Evolutionary conservation across 2,329 filamentous ascomycete genomes (phyloP), one percentile per base, ranked within the genome.

Genomic region (Hypoxylon sp.): DNA sequence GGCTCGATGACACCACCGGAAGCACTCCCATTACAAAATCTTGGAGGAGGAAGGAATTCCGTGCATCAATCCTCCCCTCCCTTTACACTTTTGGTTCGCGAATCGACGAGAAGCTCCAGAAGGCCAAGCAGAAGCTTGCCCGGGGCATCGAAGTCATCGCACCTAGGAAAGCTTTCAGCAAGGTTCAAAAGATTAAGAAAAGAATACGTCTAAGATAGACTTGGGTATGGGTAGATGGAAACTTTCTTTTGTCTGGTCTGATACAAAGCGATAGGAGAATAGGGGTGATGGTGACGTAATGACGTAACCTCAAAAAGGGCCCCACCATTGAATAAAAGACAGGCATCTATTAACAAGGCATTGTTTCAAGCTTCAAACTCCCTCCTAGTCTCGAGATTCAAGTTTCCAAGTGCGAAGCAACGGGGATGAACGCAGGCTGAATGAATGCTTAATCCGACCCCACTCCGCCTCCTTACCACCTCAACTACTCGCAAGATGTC

Each of bases 401-500:
- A n/a, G n/a, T n/a, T 41, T 23, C 6, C 1, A 23, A 30, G 10
- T 19, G 3, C 46, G 19, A 38, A 30, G 13, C 11, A 41, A 30
- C 4, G 9, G 36, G 5, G 17, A 55, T 41, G 41, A 41, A 28
- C 21, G 36, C 3, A 46, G 28, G 11, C 50, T 43, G 5, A 60
- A 51, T 63, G 49, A 61, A 68, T 70, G 62, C 36, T 59, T 59
- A 68, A 41, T 41, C 36, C 53, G 5, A 14, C 43, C 38, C 62
- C 62, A 32, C n/a, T 60, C 14, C 65, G 58, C 28, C 63, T 66
- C 25, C 41, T 71, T 34, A 61, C 52, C 52, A 62, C 60, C 41
- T 38, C 63, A 46, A 48, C 48, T 13, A 32, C 23, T 23, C 52
- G 46, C 38, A 69, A 57, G 57, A 71, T 71, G 68, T 46, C 65